A percentile compares a stretch with the other conserved stretches of the same genome.
Evolutionary conservation across 2,329 filamentous ascomycete species (phyloP).

Genomic region (Arthroderma sp.): DNA sequence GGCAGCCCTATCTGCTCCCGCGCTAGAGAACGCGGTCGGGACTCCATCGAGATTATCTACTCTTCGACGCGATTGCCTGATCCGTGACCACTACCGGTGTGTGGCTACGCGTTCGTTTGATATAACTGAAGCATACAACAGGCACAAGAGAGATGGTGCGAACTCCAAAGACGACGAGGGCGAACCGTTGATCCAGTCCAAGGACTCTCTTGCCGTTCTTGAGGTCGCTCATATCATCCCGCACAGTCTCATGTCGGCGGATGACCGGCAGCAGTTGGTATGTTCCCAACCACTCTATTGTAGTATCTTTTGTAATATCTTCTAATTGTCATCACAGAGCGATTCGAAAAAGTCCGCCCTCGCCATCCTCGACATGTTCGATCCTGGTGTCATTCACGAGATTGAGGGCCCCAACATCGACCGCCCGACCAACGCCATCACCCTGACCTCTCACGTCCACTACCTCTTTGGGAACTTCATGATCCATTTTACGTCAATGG

Average conservation of each 20-base stretch:
- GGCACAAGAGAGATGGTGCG: neutral
- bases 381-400: conserved; percentile 24
- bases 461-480: conserved; percentile 10
- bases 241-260: neutral
- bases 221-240: neutral
- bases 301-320: too few relatives aligned
- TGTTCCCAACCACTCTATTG: neutral
- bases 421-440: conserved; percentile 32
- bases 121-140: neutral
- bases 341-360: conserved; percentile 26
- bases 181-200: neutral
- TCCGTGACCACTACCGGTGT: conserved; percentile 13
- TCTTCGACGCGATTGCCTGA: conserved; percentile 15
- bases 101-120: neutral
- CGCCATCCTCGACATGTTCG: conserved; percentile 35
- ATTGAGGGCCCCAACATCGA: conserved; percentile 34
- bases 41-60: conserved; percentile 11
- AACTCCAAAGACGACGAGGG: neutral
- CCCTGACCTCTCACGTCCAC: conserved; percentile 21
- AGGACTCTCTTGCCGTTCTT: neutral
- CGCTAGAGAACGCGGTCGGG: neutral
- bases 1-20: conserved; percentile 10
- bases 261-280: neutral
- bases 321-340: too few relatives aligned
- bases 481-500: conserved; percentile 7